These are phyloP conservation scores for Alternaria longipes DNA, from an alignment of 2,329 filamentous ascomycete genomes.

Conservation along the genomic window DNA sequence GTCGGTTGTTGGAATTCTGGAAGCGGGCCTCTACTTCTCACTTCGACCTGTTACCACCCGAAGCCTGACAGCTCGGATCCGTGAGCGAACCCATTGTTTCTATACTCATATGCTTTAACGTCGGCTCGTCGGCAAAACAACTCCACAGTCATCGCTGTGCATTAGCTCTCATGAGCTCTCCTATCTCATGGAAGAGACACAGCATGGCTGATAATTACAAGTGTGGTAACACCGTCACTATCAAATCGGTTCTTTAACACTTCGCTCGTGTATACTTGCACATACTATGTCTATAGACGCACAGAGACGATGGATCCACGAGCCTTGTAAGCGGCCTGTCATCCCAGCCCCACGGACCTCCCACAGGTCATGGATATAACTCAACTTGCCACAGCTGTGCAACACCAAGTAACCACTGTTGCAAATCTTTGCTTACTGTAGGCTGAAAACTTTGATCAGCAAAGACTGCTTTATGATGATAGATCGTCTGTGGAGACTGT, in stretches of 20 bases:
- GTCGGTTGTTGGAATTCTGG: neutral
- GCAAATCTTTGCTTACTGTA: neutral
- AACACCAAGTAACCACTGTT: constrained; percentile 4
- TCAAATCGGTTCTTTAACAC: constrained; percentile 15
- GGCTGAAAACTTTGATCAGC: neutral
- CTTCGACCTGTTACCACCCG: constrained; percentile 1
- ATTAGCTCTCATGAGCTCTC: neutral
- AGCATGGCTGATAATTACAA: constrained; percentile 19
- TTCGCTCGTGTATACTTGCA: constrained; percentile 5
- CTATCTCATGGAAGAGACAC: constrained; percentile 14
- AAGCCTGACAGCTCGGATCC: neutral
- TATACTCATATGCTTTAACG: neutral
- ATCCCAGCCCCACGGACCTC: constrained; percentile 7
- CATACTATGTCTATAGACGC: neutral
- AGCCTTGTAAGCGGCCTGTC: constrained; percentile 26
- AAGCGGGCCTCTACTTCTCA: constrained; percentile 5
- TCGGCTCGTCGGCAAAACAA: neutral
- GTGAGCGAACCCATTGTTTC: neutral
- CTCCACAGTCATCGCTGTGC: neutral
- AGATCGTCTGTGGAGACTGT: constrained; percentile 6
- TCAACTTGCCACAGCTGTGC: constrained; percentile 4
- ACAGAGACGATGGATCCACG: constrained; percentile 14
- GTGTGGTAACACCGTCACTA: constrained; percentile 19
- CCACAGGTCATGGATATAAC: neutral
- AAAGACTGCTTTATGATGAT: constrained; percentile 3